These are phyloP conservation scores for Triglochin maritima DNA, from an alignment of 106 monocot genomes.

Conservation along the genomic window DNA sequence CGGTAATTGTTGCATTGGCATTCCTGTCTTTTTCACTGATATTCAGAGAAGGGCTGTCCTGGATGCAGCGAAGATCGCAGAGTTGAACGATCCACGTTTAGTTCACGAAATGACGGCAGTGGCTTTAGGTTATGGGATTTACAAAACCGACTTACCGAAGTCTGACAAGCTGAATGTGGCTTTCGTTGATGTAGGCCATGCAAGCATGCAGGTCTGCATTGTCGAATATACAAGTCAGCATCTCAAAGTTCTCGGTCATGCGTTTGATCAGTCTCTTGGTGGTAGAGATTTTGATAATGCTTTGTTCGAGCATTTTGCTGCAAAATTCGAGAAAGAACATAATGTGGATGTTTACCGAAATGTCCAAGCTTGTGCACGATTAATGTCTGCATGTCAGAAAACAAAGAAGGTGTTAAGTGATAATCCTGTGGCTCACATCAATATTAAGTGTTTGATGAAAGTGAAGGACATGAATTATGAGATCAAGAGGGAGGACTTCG, in stretches of 20 bases:
- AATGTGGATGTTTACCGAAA: conserved; percentile 62
- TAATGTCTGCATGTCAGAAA: conserved; percentile 64
- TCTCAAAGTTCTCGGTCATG: conserved; percentile 45
- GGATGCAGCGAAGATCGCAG: conserved; percentile 70
- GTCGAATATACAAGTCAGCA: conserved; percentile 53
- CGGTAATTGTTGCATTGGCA: conserved; percentile 77
- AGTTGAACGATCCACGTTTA: conserved; percentile 45
- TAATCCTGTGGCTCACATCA: conserved; percentile 71
- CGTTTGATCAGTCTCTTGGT: conserved; percentile 58
- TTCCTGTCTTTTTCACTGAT: conserved; percentile 75
- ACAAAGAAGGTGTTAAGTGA: conserved; percentile 83
- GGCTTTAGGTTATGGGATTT: conserved; percentile 62
- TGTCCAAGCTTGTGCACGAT: conserved; percentile 56
- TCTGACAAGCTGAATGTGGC: conserved; percentile 47
- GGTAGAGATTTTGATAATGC: conserved; percentile 84
- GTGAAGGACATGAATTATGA: conserved; percentile 72
- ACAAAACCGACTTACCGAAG: conserved; percentile 62
- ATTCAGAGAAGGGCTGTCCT: conserved; percentile 56
- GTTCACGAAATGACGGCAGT: conserved; percentile 79
- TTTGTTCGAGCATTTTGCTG: conserved; percentile 60
- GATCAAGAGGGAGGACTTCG: conserved; percentile 77
- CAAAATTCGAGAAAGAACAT: conserved; percentile 47
- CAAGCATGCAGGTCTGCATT: conserved; percentile 75
- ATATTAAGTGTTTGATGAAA: conserved; percentile 79
- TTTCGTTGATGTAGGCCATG: conserved; percentile 82